These are phyloP conservation scores for Elongisporangium undulatum DNA, from an alignment of 352 stramenopile genomes.

Conservation along the genomic window DNA sequence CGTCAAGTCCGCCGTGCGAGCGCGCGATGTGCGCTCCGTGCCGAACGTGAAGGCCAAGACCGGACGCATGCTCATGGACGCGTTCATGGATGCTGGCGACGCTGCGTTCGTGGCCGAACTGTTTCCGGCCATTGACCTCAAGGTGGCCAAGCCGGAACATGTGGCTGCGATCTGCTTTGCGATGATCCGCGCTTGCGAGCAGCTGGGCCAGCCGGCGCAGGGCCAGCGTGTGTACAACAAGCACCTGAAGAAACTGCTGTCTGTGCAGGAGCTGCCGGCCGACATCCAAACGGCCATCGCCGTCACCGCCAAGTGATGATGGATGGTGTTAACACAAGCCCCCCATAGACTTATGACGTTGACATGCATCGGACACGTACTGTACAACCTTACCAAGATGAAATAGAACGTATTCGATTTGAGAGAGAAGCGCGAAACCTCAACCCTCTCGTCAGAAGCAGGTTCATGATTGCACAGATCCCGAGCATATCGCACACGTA, in stretches of 20 bases:
- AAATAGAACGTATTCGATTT: neutral
- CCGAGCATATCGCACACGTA: neutral
- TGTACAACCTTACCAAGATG: neutral
- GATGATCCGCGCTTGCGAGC: constrained; percentile 26
- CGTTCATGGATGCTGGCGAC: constrained; percentile 22
- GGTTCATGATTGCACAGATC: neutral
- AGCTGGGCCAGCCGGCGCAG: constrained; percentile 16
- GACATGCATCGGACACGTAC: neutral
- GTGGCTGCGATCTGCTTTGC: constrained; percentile 16
- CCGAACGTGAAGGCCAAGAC: constrained; percentile 19
- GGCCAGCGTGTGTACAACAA: constrained; percentile 12
- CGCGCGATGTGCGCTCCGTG: constrained; percentile 17
- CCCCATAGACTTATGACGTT: neutral
- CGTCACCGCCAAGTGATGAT: constrained; percentile 9
- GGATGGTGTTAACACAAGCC: constrained; percentile 11
- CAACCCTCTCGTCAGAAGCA: neutral
- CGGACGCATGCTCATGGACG: constrained; percentile 15
- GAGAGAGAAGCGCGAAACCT: neutral
- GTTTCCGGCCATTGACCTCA: constrained; percentile 24
- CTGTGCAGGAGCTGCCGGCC: constrained; percentile 1
- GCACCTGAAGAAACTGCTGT: constrained; percentile 17
- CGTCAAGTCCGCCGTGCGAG: constrained; percentile 21
- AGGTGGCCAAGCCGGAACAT: constrained; percentile 14
- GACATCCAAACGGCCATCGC: neutral
- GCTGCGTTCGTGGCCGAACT: constrained; percentile 24